Evolutionary conservation across 148 eudicot genomes (phyloP), one percentile per base, ranked within the genome.

Genomic region (Beta vulgaris): DNA sequence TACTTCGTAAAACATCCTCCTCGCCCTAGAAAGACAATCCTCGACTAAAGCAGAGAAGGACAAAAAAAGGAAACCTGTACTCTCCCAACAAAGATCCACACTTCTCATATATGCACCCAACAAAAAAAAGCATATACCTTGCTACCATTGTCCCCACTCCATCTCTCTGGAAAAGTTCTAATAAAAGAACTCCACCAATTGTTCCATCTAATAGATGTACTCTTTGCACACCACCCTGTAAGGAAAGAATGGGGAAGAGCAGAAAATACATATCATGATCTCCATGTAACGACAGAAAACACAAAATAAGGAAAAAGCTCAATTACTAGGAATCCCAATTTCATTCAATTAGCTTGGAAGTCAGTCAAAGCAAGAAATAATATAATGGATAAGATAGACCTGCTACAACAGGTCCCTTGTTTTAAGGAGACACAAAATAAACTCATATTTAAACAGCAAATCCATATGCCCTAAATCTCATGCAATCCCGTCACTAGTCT

Each of bases 131-230:
- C 19, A 64, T 63, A 71, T 86, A 94, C 98, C 98, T 90, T 61
- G 98, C 96, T 8, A 94, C 96, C 98, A 94, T 94, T 2, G 97
- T 94, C 74, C 98, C 98, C 36, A 87, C 96, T 80, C 98, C 98
- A 65, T 89, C 97, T 83, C 97, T 88, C 76, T 88, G 96, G 80
- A 88, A 94, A 81, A 94, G 79, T 85, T 94, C 98, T 77, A 87
- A 72, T 66, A 94, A 76, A 73, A 94, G 71, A 78, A 94, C 96
- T 72, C 97, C 98, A 63, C 85, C 91, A 59, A 81, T 73, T 64
- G 93, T 94, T 48, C 98, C 98, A 86, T 94, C 97, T 72, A 94
- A 72, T 8, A 94, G 76, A 81, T 94, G 98, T 67, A 94, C 98
- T 84, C 98, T 88, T 79, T 90, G 93, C 68, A 94, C 98, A 40